Percentiles rank a stretch among this genome's conserved stretches.
Conservation (phyloP, 2,329 filamentous ascomycete genomes). For the Colletotrichum australisinense region DNA sequence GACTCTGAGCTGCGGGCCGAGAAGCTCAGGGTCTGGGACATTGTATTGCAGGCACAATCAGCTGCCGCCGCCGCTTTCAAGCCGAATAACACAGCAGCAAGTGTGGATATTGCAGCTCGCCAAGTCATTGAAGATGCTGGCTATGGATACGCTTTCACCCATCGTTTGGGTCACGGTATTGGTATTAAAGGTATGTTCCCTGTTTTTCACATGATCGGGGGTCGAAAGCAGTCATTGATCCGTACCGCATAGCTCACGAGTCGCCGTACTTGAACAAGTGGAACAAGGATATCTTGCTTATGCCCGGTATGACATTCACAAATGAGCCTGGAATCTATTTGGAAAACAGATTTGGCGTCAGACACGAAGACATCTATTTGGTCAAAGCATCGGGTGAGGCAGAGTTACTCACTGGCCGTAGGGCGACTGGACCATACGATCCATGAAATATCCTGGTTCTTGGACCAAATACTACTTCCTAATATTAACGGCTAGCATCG, state of each 20-base stretch:
- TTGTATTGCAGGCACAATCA: conserved; percentile 72
- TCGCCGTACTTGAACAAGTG: conserved; percentile 74
- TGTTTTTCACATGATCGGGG: no score
- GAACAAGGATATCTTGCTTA: conserved; percentile 59
- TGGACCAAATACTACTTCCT: no score
- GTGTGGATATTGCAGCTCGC: conserved; percentile 70
- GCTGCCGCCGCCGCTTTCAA: conserved; percentile 63
- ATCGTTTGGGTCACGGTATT: conserved; percentile 72
- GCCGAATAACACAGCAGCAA: conserved; percentile 65
- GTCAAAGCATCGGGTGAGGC: conserved; percentile 65
- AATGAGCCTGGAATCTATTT: conserved; percentile 74
- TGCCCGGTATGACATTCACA: conserved; percentile 71
- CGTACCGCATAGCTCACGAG: conserved; percentile 61
- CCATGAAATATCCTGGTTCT: conserved; percentile 45
- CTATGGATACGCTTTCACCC: conserved; percentile 70
- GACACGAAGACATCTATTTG: conserved; percentile 72
- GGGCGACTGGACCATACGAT: conserved; percentile 64
- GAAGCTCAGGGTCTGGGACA: conserved; percentile 68
- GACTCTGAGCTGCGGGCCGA: conserved; percentile 49
- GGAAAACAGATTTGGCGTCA: conserved; percentile 68
- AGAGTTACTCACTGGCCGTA: conserved; percentile 64
- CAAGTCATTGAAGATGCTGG: conserved; percentile 67
- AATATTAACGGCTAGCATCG: no score
- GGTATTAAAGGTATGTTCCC: conserved; percentile 62
- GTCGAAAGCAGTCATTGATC: not conserved